These are phyloP conservation scores for Centrapalus pauciflorus DNA, from an alignment of 129 eudicot genomes.

Conservation along the genomic window DNA sequence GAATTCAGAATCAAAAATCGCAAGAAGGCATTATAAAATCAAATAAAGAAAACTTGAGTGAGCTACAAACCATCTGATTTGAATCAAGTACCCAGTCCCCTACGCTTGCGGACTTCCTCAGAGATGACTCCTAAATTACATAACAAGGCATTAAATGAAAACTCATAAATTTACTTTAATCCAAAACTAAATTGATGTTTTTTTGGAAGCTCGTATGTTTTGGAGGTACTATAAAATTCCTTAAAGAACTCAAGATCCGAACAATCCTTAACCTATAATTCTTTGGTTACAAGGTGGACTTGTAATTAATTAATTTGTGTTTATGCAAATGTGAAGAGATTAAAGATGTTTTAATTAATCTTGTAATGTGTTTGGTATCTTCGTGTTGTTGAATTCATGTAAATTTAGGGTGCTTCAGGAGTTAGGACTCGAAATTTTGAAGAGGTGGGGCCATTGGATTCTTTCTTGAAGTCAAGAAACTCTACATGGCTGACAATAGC, in stretches of 20 bases:
- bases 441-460: constrained; percentile 87
- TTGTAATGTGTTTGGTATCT: constrained; percentile 9
- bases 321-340: background rate
- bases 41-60: too few species aligned
- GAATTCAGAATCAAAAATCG: too few species aligned
- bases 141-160: too few species aligned
- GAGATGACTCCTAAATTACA: too few species aligned
- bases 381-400: background rate
- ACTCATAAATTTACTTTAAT: constrained; percentile 14
- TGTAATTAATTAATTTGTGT: constrained; percentile 34
- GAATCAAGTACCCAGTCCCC: too few species aligned
- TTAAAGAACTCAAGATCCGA: constrained; percentile 58
- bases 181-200: background rate
- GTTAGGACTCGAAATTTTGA: constrained; percentile 79
- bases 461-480: constrained; percentile 69
- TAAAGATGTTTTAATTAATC: background rate
- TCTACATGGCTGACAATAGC: constrained; percentile 81
- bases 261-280: constrained; percentile 81
- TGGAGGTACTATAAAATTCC: constrained; percentile 95
- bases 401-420: constrained; percentile 78
- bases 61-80: too few species aligned
- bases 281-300: constrained; percentile 98
- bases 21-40: too few species aligned
- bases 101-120: too few species aligned
- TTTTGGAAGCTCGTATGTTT: constrained; percentile 85